phyloP scores from a whole-genome alignment of 768 basidiomycete species.

The Trichaptum fuscoviolaceum region DNA sequence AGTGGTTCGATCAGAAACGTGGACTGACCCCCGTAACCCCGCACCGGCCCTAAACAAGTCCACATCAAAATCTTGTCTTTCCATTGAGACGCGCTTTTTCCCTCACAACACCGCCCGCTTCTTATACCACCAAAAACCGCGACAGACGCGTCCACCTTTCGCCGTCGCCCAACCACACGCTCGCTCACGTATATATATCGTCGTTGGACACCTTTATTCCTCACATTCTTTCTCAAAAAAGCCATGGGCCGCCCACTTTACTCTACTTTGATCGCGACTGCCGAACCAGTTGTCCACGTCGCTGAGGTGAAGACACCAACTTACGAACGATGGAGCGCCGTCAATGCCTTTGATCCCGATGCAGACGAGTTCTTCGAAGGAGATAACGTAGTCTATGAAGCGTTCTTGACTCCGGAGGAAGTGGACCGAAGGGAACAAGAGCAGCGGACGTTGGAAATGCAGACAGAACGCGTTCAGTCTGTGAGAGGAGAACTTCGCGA shows the following conservation, averaged over 20 bases:
- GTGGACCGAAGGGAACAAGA: constrained; percentile 2
- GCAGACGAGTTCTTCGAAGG: constrained; percentile 68
- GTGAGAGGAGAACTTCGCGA: background rate
- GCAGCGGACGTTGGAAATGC: background rate
- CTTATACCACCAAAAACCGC: constrained; percentile 7
- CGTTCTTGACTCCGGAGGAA: constrained; percentile 44
- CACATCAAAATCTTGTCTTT: constrained; percentile 8
- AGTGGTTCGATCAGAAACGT: background rate
- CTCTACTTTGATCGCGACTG: constrained; percentile 34
- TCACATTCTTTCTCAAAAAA: constrained; percentile 25
- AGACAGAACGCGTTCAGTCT: background rate
- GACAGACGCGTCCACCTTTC: background rate
- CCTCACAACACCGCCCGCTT: constrained; percentile 15
- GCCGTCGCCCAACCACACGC: constrained; percentile 1
- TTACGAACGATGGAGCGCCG: constrained; percentile 58
- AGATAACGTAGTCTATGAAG: constrained; percentile 59
- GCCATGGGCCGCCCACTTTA: constrained; percentile 59
- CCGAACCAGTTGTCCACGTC: constrained; percentile 34
- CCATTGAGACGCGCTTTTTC: constrained; percentile 5
- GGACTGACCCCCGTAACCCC: constrained; percentile 21
- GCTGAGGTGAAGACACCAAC: constrained; percentile 34
- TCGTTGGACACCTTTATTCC: constrained; percentile 6
- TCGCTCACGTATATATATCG: constrained; percentile 1
- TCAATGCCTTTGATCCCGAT: constrained; percentile 73
- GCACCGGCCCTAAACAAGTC: constrained; percentile 29